Evolutionary conservation across 192 early-diverging fungal genomes (phyloP), one percentile per base, ranked within the genome.

Genomic region (Coemansia sp.): DNA sequence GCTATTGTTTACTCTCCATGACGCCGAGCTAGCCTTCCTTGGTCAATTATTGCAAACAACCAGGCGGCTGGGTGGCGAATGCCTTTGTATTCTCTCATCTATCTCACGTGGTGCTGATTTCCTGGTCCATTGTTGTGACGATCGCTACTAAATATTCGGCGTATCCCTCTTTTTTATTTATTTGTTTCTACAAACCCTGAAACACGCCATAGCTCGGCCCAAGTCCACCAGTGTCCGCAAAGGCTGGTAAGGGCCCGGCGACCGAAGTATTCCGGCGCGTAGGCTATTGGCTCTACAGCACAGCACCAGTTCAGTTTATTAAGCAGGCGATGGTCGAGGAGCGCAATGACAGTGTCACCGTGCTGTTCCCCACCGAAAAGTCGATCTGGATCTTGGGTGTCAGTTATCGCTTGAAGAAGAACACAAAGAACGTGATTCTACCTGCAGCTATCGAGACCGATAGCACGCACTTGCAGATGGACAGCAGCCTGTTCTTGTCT

Each of bases 221-320:
- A 49, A 64, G 76, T 27, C 82, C 82, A 65, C 82, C 77, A 12
- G 82, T 36, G 18, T 76, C 76, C 6, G 81, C 76, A 40, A 75
- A 65, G 72, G 38, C 76, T 65, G 61, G 61, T 12, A 84, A 77
- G 55, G 82, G 82, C 63, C 82, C 70, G 74, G 77, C 82, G 8
- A 70, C 66, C 3, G 85, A 86, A 60, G 70, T 79, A 20, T 80
- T 86, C 57, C 77, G 80, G 27, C 74, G 78, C 20, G 70, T 86
- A 2, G 85, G 85, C 16, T 82, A 86, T 65, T 86, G 85, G 85
- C 75, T 86, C 31, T 86, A 86, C 75, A 82, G 72, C 68, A 86
- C 85, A 0, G 75, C 85, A 54, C 85, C 85, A 1, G 77, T 86
- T 13, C 85, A 86, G 65, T 86, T 79, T 42, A 82, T 86, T 62